These are phyloP conservation scores for Coemansia sp. DNA, from an alignment of 192 early-diverging fungal genomes.

Conservation along the genomic window DNA sequence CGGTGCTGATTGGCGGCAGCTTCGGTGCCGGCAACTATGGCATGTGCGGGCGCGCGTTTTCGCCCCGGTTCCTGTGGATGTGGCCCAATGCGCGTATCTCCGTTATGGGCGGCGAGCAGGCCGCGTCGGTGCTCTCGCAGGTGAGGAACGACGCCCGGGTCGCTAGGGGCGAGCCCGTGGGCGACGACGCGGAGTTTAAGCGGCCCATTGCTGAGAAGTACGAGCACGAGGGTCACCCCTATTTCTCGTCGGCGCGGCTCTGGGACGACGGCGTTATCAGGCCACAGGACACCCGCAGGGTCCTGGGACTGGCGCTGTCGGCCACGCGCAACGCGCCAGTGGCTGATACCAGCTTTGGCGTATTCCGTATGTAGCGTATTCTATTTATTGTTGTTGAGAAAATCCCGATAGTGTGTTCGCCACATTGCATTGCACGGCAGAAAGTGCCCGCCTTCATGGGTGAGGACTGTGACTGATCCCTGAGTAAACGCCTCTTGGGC, in stretches of 20 bases:
- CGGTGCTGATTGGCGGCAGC: conserved; percentile 72
- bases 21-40: conserved; percentile 94
- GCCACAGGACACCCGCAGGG: conserved; percentile 81
- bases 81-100: conserved; percentile 93
- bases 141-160: conserved; percentile 79
- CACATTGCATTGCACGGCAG: conserved; percentile 35
- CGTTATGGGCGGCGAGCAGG: conserved; percentile 98
- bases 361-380: conserved; percentile 88
- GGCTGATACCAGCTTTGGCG: conserved; percentile 78
- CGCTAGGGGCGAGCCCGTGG: conserved; percentile 61
- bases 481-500: conserved; percentile 9
- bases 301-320: conserved; percentile 81
- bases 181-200: conserved; percentile 85
- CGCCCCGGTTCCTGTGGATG: conserved; percentile 93
- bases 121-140: conserved; percentile 86
- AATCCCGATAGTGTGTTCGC: conserved; percentile 24
- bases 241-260: conserved; percentile 82
- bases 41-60: conserved; percentile 94
- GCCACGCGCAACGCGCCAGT: conserved; percentile 74
- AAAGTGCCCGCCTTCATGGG: conserved; percentile 36
- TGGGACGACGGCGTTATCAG: conserved; percentile 97
- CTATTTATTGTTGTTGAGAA: conserved; percentile 1
- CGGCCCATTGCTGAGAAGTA: conserved; percentile 76
- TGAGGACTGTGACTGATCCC: not conserved
- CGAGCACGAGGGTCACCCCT: conserved; percentile 93